Conservation (phyloP, 345 rosid species). For the Combretum micranthum region DNA sequence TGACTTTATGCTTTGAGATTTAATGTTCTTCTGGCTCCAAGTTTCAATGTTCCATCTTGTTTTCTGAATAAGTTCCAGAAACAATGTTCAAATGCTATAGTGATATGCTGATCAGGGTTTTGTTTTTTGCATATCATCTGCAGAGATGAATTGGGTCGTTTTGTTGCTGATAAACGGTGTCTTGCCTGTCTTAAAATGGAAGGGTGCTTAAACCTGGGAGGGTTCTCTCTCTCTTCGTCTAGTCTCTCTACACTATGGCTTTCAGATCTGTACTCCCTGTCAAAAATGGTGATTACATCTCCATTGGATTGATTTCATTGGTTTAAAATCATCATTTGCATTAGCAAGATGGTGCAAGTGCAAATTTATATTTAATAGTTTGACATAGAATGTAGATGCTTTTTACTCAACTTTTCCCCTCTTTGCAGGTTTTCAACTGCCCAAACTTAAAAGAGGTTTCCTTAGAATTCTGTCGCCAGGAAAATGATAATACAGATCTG, state of each 20-base stretch:
- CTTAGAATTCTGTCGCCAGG: conserved; percentile 73
- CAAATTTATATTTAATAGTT: not conserved
- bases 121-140: conserved; percentile 7
- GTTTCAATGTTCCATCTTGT: no score
- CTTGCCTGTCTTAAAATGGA: conserved; percentile 83
- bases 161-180: conserved; percentile 88
- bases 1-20: no score
- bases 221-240: conserved; percentile 65
- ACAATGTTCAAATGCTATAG: not conserved
- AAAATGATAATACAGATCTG: conserved; percentile 74
- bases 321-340: no score
- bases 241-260: conserved; percentile 91
- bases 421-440: conserved; percentile 64
- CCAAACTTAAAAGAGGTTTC: conserved; percentile 80
- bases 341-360: not conserved
- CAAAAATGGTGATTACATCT: conserved; percentile 59
- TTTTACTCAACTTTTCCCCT: conserved; percentile 1
- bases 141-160: conserved; percentile 88
- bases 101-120: not conserved
- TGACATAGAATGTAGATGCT: not conserved
- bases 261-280: conserved; percentile 62
- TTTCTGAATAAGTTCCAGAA: no score
- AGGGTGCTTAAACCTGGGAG: conserved; percentile 86
- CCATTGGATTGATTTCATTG: not conserved
- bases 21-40: no score